phyloP scores from a whole-genome alignment of 257 asterid genomes.

The Solanum etuberosum region DNA sequence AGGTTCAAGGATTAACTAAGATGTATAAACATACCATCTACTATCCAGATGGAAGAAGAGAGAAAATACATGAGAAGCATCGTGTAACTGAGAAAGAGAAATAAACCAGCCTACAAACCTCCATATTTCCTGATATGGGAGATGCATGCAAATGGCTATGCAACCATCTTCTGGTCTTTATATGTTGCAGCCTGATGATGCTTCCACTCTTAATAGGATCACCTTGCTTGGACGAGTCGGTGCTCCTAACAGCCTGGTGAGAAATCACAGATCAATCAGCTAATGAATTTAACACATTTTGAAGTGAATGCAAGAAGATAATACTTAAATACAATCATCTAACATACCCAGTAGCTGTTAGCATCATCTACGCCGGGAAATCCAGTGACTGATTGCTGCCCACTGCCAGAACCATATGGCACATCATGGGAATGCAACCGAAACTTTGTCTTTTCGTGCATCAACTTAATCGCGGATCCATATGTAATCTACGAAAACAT shows the following conservation, averaged over 20 bases:
- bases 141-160: slow-evolving; percentile 99
- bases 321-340: not conserved
- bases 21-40: not conserved
- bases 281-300: not conserved
- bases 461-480: slow-evolving; percentile 75
- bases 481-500: slow-evolving; percentile 48
- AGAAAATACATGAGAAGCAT: not conserved
- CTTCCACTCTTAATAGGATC: slow-evolving; percentile 67
- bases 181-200: slow-evolving; percentile 67
- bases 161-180: slow-evolving; percentile 88
- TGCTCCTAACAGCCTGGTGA: slow-evolving; percentile 63
- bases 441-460: slow-evolving; percentile 76
- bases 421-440: slow-evolving; percentile 89
- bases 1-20: not conserved
- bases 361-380: slow-evolving; percentile 74
- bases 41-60: not conserved
- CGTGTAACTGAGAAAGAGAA: not conserved
- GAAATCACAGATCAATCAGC: not conserved
- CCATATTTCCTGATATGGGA: slow-evolving; percentile 90
- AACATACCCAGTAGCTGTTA: slow-evolving; percentile 89
- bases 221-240: slow-evolving; percentile 73
- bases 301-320: not conserved
- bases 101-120: slow-evolving; percentile 41
- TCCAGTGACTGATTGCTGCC: slow-evolving; percentile 89
- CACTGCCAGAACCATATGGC: slow-evolving; percentile 95